Evolutionary conservation across 164 flowering plant genomes (phyloP), one percentile per base, ranked within the genome.

Genomic region (Aristolochia fimbriata): DNA sequence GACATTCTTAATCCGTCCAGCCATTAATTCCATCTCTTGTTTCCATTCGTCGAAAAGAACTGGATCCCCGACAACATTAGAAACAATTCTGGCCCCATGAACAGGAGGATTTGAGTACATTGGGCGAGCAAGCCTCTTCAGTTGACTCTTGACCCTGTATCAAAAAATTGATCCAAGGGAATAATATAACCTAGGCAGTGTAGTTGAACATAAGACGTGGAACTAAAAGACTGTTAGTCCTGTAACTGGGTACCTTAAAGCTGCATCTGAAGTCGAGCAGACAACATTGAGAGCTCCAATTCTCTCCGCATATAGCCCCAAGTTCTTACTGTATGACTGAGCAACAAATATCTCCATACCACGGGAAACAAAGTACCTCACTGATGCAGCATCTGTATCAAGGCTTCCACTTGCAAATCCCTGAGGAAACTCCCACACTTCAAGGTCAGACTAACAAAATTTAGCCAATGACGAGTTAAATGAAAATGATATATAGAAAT

Each of bases 401-500:
- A 93, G 96, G 71, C 96, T 93, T 73, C 98, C 98, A 74, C 98
- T 93, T 56, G 98, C 97, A 83, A 89, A 90, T 47, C 98, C 98
- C 97, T 93, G 70, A 24, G 74, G 15, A 41, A 30, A 58, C 13
- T 55, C 24, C 52, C 49, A 55, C 17, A 37, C 24, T 57, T 66
- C 60, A 59, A 45, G 50, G n/a, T 50, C 27, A 51, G 19, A 47
- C 64, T 37, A 50, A n/a, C 21, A 14, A 41, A 41, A 22, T 0
- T n/a, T 20, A 20, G 47, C 16, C 14, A 54, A 61, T 31, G 16
- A 16, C 51, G 17, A 60, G 60, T 14, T 7, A 54, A 54, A 54
- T 20, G 15, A 54, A 11, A 27, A 10, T 6, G 1, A 16, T 6
- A 27, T 2, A 15, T 19, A 55, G 33, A 55, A 55, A 16, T 10